A percentile compares a stretch with the other conserved stretches of the same genome.
These are phyloP conservation scores for Aquilaria sinensis DNA, from an alignment of 345 rosid species.

Conservation along the genomic window DNA sequence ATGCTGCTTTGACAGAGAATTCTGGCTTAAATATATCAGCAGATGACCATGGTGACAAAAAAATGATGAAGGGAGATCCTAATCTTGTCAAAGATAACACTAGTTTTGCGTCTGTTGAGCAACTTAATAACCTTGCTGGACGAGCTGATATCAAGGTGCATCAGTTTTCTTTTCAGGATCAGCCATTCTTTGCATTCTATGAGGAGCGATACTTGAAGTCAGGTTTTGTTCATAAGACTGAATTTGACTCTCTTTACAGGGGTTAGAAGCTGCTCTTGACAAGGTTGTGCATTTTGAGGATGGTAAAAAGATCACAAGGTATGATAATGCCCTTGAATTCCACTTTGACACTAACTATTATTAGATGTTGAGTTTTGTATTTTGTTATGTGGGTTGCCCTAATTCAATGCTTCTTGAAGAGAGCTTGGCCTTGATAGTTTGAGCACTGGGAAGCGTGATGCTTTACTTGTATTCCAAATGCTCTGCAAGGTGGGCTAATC, in stretches of 20 bases:
- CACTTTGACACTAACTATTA: neutral
- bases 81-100: constrained; percentile 63
- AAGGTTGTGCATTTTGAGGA: constrained; percentile 91
- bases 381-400: constrained; percentile 5
- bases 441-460: constrained; percentile 93
- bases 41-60: constrained; percentile 55
- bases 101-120: constrained; percentile 83
- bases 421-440: constrained; percentile 93
- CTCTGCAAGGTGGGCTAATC: constrained; percentile 81
- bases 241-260: constrained; percentile 32
- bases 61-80: constrained; percentile 69
- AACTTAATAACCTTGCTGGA: constrained; percentile 88
- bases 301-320: constrained; percentile 82
- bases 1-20: constrained; percentile 45
- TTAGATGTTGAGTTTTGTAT: constrained; percentile 7
- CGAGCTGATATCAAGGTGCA: constrained; percentile 96
- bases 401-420: constrained; percentile 26
- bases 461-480: constrained; percentile 88
- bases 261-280: constrained; percentile 92
- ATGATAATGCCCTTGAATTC: constrained; percentile 4
- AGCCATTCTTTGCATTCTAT: neutral
- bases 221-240: constrained; percentile 9
- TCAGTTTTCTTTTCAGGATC: neutral
- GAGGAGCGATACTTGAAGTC: too few relatives aligned
- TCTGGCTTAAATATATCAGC: constrained; percentile 34